A percentile compares a stretch with the other conserved stretches of the same genome.
Conservation (phyloP, 2,329 filamentous ascomycete genomes). For the Ceratocystis variospora region DNA sequence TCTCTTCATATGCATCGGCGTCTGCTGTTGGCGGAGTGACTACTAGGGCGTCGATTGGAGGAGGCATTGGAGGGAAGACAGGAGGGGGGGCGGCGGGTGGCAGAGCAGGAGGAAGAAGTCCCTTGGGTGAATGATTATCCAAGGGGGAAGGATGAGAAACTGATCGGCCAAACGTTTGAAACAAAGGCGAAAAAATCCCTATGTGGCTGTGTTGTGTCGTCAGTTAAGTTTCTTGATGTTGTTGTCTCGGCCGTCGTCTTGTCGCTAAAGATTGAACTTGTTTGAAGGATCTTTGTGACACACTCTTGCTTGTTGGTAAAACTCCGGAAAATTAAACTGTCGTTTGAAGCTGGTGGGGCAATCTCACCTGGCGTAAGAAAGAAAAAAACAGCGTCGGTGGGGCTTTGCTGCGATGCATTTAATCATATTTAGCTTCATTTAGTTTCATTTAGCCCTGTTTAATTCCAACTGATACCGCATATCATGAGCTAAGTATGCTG, state of each 20-base stretch:
- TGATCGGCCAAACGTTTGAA: neutral
- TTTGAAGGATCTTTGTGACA: neutral
- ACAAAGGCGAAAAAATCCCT: neutral
- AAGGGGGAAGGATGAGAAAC: neutral
- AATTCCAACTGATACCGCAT: neutral
- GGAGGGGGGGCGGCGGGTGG: neutral
- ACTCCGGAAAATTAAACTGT: neutral
- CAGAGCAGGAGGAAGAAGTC: neutral
- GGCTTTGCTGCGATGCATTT: neutral
- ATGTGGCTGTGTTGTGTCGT: neutral
- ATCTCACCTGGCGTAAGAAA: neutral
- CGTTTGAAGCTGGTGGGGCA: constrained; percentile 1
- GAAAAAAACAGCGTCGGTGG: neutral
- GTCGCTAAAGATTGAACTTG: neutral
- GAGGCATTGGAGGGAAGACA: neutral
- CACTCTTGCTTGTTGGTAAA: neutral
- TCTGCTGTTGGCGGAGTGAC: neutral
- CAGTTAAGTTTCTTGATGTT: neutral
- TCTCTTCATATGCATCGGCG: constrained; percentile 54
- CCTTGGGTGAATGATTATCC: neutral
- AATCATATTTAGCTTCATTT: neutral
- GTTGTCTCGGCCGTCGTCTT: neutral
- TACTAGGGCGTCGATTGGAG: neutral
- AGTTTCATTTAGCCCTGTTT: neutral
- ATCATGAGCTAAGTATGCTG: neutral